A percentile compares a stretch with the other conserved stretches of the same genome.
Conservation (phyloP, 75 land plant genomes). For the Cunninghamia lanceolata region DNA sequence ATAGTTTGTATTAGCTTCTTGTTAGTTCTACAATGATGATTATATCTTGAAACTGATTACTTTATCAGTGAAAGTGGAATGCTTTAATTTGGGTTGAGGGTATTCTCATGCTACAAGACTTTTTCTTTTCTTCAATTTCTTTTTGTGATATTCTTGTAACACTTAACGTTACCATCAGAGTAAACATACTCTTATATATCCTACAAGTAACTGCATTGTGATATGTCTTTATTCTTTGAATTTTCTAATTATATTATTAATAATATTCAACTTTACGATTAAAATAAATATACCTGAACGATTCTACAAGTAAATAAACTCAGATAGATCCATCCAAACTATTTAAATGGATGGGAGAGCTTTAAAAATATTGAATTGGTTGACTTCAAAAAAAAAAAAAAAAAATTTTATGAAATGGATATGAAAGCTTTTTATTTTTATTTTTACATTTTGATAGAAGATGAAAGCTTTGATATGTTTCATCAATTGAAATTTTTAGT, state of each 20-base stretch:
- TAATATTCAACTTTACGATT: background rate
- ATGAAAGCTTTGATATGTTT: background rate
- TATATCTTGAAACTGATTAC: no score
- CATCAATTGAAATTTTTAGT: background rate
- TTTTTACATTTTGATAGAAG: background rate
- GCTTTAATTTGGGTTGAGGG: no score
- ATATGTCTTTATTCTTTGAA: background rate
- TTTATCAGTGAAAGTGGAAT: no score
- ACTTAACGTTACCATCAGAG: background rate
- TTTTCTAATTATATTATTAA: background rate
- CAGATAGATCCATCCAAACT: no score
- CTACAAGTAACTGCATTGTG: background rate
- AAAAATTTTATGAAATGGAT: background rate
- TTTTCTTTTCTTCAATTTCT: no score
- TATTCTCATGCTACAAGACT: no score
- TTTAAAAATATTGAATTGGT: background rate
- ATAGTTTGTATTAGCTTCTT: background rate
- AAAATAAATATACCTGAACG: background rate
- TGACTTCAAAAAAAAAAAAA: no score
- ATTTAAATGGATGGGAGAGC: background rate
- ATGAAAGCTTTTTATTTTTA: background rate
- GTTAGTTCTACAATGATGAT: no score
- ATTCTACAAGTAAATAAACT: background rate
- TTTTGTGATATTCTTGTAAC: no score
- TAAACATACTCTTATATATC: background rate